phyloP scores from a whole-genome alignment of 176 grass and related monocot species.

The Oryza glumipatula region DNA sequence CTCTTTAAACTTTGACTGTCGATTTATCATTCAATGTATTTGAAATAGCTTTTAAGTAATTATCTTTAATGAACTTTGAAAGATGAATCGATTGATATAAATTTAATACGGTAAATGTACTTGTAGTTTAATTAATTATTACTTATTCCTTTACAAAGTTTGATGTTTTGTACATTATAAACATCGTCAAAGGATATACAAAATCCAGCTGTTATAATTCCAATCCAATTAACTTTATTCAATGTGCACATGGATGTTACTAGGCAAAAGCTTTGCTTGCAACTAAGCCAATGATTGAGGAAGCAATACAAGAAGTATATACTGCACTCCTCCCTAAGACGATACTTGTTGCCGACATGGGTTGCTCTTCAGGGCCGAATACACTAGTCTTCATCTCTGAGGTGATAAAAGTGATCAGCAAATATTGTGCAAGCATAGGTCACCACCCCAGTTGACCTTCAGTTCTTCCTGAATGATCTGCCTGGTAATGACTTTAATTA shows the following conservation, averaged over 20 bases:
- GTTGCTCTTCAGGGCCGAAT: conserved; percentile 57
- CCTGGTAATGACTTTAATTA: conserved; percentile 65
- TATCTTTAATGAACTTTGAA: too few relatives aligned
- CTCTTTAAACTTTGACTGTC: too few relatives aligned
- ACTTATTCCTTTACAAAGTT: too few relatives aligned
- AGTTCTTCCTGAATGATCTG: conserved; percentile 77
- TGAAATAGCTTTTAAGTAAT: too few relatives aligned
- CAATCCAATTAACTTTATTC: too few relatives aligned
- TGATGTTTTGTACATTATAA: too few relatives aligned
- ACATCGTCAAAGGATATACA: too few relatives aligned
- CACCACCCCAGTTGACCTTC: conserved; percentile 29
- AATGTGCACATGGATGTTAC: background rate
- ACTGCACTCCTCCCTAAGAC: background rate
- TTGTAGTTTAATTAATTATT: too few relatives aligned
- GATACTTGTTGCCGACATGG: conserved; percentile 50
- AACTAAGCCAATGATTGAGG: conserved; percentile 31
- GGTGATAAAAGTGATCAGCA: conserved; percentile 19
- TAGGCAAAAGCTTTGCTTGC: conserved; percentile 50
- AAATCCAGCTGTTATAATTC: too few relatives aligned
- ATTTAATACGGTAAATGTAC: too few relatives aligned
- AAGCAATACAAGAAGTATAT: conserved; percentile 28
- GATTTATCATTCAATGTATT: too few relatives aligned
- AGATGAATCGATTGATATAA: too few relatives aligned
- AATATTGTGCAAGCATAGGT: background rate
- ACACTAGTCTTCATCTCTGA: conserved; percentile 36